These are phyloP conservation scores for Aspergillus aculeatus DNA, from an alignment of 2,329 filamentous ascomycete genomes.

Conservation along the genomic window DNA sequence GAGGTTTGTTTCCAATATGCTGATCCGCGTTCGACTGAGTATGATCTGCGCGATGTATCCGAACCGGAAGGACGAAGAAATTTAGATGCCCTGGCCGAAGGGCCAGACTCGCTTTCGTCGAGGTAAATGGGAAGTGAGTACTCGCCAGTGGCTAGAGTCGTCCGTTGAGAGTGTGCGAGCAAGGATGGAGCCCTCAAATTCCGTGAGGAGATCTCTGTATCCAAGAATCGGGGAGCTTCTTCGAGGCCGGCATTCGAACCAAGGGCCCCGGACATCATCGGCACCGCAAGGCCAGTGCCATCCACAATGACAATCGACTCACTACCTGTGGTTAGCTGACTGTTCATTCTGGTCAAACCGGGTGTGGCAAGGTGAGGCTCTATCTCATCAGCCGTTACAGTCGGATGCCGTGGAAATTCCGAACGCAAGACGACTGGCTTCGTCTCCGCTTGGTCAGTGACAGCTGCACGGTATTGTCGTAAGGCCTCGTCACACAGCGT, in stretches of 20 bases:
- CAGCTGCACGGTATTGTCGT: slow-evolving; percentile 74
- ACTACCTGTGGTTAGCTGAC: slow-evolving; percentile 72
- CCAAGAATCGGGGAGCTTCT: slow-evolving; percentile 19
- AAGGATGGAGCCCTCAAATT: slow-evolving; percentile 20
- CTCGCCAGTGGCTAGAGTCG: slow-evolving; percentile 25
- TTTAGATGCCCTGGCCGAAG: slow-evolving; percentile 13
- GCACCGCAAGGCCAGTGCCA: slow-evolving; percentile 48
- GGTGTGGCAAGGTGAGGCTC: background rate
- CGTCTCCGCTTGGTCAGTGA: slow-evolving; percentile 41
- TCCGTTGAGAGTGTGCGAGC: slow-evolving; percentile 21
- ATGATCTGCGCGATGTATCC: slow-evolving; percentile 25
- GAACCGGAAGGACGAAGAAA: slow-evolving; percentile 19
- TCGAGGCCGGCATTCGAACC: slow-evolving; percentile 12
- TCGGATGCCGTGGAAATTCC: background rate
- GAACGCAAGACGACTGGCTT: background rate
- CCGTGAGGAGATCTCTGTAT: slow-evolving; percentile 9
- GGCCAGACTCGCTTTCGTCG: slow-evolving; percentile 20
- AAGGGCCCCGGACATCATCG: slow-evolving; percentile 42
- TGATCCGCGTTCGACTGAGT: slow-evolving; percentile 27
- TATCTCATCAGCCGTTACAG: background rate
- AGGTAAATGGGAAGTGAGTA: slow-evolving; percentile 31
- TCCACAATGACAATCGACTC: slow-evolving; percentile 89
- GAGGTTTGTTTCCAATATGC: slow-evolving; percentile 28
- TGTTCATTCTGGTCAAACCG: slow-evolving; percentile 40
- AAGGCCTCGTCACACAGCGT: slow-evolving; percentile 74